phyloP scores from a whole-genome alignment of 2,329 filamentous ascomycete species.

The Penicillium sp. region DNA sequence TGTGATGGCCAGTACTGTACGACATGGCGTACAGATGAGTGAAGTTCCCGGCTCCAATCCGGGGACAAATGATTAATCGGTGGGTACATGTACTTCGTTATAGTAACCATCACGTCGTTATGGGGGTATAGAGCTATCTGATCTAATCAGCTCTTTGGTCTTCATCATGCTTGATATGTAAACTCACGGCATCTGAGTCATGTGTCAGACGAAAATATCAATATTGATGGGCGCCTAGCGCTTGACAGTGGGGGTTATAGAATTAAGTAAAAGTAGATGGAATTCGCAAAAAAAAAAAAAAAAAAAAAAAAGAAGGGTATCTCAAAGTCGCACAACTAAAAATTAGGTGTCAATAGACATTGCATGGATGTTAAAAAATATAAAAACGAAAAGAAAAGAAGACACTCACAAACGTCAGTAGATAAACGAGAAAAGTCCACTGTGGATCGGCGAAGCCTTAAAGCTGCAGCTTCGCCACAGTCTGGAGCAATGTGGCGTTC shows the following conservation, averaged over 20 bases:
- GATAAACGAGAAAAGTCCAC: conserved; percentile 23
- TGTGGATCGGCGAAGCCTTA: conserved; percentile 21
- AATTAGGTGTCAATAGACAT: conserved; percentile 10
- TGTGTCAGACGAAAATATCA: conserved; percentile 3
- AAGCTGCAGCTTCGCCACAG: conserved; percentile 43
- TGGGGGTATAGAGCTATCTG: neutral
- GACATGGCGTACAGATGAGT: conserved; percentile 37
- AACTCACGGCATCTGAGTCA: conserved; percentile 5
- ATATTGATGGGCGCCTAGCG: conserved; percentile 1
- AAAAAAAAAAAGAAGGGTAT: conserved; percentile 2
- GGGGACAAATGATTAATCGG: conserved; percentile 27
- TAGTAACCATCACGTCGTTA: conserved; percentile 35
- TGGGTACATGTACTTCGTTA: conserved; percentile 23
- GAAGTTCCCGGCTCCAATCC: conserved; percentile 29
- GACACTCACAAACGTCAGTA: conserved; percentile 16
- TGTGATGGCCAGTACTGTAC: conserved; percentile 34
- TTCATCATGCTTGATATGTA: neutral
- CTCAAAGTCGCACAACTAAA: conserved; percentile 12
- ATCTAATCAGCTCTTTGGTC: neutral
- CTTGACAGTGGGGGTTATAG: conserved; percentile 3
- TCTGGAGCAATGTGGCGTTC: conserved; percentile 28
- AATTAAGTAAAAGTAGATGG: conserved; percentile 4
- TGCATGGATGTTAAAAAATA: conserved; percentile 9
- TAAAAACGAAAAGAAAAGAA: conserved; percentile 5
- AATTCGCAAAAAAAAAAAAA: neutral